Conservation (phyloP, 345 rosid genomes). For the Bruguiera sexangula region DNA sequence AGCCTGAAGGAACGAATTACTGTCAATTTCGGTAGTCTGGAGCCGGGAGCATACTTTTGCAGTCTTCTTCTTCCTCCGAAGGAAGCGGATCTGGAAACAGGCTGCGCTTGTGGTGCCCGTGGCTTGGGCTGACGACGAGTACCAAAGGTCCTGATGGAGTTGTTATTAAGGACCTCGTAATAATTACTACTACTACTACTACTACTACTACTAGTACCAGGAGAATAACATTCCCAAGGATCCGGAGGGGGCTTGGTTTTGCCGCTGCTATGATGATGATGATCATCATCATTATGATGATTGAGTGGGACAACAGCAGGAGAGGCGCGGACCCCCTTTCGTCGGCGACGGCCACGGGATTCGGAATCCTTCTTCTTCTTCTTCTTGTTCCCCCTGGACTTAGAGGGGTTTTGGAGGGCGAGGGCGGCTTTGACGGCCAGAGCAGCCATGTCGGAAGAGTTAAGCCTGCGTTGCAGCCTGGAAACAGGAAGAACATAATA, state of each 20-base stretch:
- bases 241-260: no score
- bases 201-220: no score
- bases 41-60: conserved; percentile 52
- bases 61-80: conserved; percentile 31
- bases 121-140: not conserved
- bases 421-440: conserved; percentile 86
- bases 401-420: conserved; percentile 50
- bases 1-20: conserved; percentile 67
- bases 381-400: not conserved
- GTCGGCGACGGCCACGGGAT: conserved; percentile 22
- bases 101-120: conserved; percentile 2
- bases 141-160: not conserved
- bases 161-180: no score
- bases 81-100: conserved; percentile 52
- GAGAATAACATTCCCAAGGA: no score
- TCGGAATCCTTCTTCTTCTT: no score
- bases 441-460: conserved; percentile 90
- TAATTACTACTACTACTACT: no score
- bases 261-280: no score
- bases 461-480: conserved; percentile 53
- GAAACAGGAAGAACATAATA: conserved; percentile 70
- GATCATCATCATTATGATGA: no score
- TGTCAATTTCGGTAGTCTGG: conserved; percentile 64
- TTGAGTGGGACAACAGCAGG: conserved; percentile 37
- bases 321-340: conserved; percentile 51